phyloP scores from a whole-genome alignment of 768 basidiomycete species.

The Pleurotus ostreatus region DNA sequence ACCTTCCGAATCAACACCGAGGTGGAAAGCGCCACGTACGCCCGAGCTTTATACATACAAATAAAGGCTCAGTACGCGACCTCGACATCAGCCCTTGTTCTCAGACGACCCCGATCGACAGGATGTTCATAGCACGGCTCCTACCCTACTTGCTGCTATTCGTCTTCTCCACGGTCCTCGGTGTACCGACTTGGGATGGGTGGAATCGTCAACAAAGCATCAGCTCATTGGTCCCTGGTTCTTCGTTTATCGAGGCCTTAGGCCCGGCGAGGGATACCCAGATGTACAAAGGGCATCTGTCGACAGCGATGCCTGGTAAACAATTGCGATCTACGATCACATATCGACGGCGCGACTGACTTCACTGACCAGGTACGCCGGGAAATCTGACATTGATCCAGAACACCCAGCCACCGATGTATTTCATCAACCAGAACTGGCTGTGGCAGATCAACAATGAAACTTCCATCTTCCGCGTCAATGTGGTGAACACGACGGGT shows the following conservation, averaged over 20 bases:
- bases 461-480: constrained; percentile 50
- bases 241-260: constrained; percentile 36
- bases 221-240: constrained; percentile 36
- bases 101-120: background rate
- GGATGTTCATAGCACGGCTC: background rate
- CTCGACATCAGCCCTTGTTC: background rate
- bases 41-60: background rate
- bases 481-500: constrained; percentile 47
- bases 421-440: constrained; percentile 49
- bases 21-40: constrained; percentile 6
- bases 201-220: constrained; percentile 31
- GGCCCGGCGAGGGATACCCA: constrained; percentile 19
- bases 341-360: background rate
- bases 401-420: constrained; percentile 37
- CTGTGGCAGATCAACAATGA: constrained; percentile 55
- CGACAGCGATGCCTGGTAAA: constrained; percentile 28
- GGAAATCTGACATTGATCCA: constrained; percentile 45
- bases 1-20: constrained; percentile 7
- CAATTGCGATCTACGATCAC: background rate
- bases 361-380: constrained; percentile 29
- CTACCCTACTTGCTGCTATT: constrained; percentile 15
- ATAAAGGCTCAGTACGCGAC: background rate
- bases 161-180: constrained; percentile 20
- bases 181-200: constrained; percentile 42
- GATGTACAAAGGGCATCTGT: constrained; percentile 24